Percentiles rank a stretch among this genome's conserved stretches.
phyloP scores from a whole-genome alignment of 768 basidiomycete species.

The Lactarius psammicola region DNA sequence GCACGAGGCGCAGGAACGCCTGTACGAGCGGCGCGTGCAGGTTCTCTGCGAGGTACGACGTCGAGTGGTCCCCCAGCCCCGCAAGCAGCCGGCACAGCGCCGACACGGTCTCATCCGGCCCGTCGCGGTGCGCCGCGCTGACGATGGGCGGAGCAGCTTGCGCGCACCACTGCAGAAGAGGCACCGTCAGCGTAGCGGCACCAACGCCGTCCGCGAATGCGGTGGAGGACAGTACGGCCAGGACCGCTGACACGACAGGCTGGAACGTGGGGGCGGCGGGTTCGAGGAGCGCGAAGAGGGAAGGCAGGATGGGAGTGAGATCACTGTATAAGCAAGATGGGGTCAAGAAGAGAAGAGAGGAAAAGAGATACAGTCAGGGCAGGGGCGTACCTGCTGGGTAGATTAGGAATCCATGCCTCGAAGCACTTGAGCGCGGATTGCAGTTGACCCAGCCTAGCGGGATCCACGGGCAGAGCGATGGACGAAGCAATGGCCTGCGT shows the following conservation, averaged over 20 bases:
- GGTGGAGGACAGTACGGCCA: conserved; percentile 69
- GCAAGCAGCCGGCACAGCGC: conserved; percentile 79
- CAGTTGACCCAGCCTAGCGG: conserved; percentile 46
- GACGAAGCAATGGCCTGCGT: conserved; percentile 62
- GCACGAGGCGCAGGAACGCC: conserved; percentile 63
- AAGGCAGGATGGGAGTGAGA: conserved; percentile 63
- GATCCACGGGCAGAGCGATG: conserved; percentile 43
- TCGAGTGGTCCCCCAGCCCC: conserved; percentile 84
- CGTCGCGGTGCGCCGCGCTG: conserved; percentile 28
- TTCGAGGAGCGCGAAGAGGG: conserved; percentile 51
- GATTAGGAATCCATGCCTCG: conserved; percentile 74
- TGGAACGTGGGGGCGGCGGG: conserved; percentile 36
- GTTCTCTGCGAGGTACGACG: conserved; percentile 68
- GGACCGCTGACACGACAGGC: conserved; percentile 53
- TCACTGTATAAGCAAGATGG: conserved; percentile 45
- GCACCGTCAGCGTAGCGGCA: conserved; percentile 73
- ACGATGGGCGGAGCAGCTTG: conserved; percentile 51
- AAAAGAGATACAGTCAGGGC: background rate
- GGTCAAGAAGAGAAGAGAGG: background rate
- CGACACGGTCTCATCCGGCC: conserved; percentile 57
- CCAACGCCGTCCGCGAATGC: conserved; percentile 69
- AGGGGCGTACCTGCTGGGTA: conserved; percentile 60
- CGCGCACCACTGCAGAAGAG: conserved; percentile 78
- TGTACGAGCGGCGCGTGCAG: conserved; percentile 60
- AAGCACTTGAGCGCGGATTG: conserved; percentile 75